Conservation (phyloP, 345 rosid species). For the Gossypium mustelinum region DNA sequence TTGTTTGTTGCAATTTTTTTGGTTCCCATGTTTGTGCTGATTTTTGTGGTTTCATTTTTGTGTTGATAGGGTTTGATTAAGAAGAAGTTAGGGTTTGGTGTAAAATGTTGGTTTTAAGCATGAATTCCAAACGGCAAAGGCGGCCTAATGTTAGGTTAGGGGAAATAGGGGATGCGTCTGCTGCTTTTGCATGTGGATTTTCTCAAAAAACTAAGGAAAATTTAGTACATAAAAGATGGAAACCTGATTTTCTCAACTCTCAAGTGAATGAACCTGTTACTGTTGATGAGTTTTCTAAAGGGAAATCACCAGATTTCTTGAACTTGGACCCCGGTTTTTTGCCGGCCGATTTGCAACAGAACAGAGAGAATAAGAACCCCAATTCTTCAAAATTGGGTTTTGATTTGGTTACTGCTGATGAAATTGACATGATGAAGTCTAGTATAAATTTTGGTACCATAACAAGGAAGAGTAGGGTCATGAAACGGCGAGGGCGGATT, state of each 20-base stretch:
- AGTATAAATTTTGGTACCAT: conserved; percentile 37
- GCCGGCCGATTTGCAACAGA: conserved; percentile 32
- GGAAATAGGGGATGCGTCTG: conserved; percentile 54
- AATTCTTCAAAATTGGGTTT: conserved; percentile 34
- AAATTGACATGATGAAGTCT: conserved; percentile 20
- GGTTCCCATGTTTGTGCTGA: neutral
- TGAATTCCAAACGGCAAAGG: conserved; percentile 52
- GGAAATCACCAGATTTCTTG: conserved; percentile 19
- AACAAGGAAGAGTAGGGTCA: conserved; percentile 46
- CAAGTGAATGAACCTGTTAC: conserved; percentile 14
- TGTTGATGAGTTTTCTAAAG: conserved; percentile 15
- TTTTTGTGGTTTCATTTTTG: conserved; percentile 12
- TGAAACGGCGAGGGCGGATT: conserved; percentile 41
- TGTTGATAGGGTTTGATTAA: conserved; percentile 20
- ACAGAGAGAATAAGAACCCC: conserved; percentile 36
- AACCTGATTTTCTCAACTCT: conserved; percentile 22
- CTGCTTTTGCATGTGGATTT: conserved; percentile 52
- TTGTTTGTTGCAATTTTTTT: neutral
- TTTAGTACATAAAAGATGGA: conserved; percentile 32
- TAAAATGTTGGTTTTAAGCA: conserved; percentile 43
- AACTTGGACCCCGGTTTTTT: conserved; percentile 23
- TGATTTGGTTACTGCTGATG: conserved; percentile 21
- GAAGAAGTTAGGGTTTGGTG: neutral
- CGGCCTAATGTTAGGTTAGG: conserved; percentile 60
- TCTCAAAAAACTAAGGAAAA: conserved; percentile 23